A percentile compares a stretch with the other conserved stretches of the same genome.
phyloP scores from a whole-genome alignment of 805 yeast genomes.

The Tetrapisispora nanseiensis region DNA sequence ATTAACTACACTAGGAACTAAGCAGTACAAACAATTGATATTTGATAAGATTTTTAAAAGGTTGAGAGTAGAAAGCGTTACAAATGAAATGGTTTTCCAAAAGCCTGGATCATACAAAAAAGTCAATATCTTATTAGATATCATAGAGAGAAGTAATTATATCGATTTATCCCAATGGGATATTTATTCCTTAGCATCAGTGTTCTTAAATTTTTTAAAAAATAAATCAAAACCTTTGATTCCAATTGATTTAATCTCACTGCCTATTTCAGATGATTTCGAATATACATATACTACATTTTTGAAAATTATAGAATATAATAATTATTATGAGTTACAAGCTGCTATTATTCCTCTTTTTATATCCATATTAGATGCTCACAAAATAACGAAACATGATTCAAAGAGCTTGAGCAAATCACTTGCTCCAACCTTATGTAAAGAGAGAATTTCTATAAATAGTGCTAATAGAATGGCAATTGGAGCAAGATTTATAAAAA shows the following conservation, averaged over 20 bases:
- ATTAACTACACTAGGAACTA: conserved; percentile 21
- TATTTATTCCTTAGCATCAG: conserved; percentile 36
- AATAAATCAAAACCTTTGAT: conserved; percentile 47
- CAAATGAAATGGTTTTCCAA: conserved; percentile 41
- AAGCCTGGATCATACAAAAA: conserved; percentile 46
- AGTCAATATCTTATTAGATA: conserved; percentile 36
- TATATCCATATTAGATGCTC: conserved; percentile 32
- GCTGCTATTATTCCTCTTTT: conserved; percentile 39
- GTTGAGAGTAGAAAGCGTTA: conserved; percentile 34
- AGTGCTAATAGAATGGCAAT: conserved; percentile 41
- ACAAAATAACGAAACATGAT: conserved; percentile 35
- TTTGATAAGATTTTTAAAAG: conserved; percentile 46
- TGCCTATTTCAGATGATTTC: conserved; percentile 46
- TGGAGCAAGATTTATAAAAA: conserved; percentile 44
- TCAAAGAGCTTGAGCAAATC: conserved; percentile 32
- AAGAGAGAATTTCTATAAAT: conserved; percentile 35
- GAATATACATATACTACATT: conserved; percentile 35
- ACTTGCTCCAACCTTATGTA: conserved; percentile 47
- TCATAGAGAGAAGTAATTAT: conserved; percentile 46
- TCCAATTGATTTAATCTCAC: conserved; percentile 36
- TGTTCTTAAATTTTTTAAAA: conserved; percentile 37
- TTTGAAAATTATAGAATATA: conserved; percentile 26
- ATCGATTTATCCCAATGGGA: conserved; percentile 60
- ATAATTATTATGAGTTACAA: conserved; percentile 28
- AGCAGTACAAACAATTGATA: conserved; percentile 31